Conservation (phyloP, 1,284 basidiomycete genomes). For the Leccinum angustisporum region DNA sequence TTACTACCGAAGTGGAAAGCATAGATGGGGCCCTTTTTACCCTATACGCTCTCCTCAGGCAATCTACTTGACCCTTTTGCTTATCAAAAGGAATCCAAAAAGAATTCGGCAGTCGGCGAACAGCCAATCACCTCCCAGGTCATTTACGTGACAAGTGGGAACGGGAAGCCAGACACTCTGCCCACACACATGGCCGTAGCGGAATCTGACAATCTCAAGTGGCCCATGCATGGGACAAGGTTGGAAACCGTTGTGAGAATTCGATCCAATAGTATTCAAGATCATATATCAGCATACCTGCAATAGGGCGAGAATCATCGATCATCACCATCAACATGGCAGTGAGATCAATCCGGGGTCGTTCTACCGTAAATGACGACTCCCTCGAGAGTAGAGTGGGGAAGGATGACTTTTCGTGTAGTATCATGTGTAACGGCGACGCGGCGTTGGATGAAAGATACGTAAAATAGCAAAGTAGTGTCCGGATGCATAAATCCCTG, state of each 20-base stretch:
- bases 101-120: no score
- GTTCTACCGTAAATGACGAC: neutral
- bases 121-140: no score
- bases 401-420: neutral
- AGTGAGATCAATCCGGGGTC: neutral
- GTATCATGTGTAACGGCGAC: conserved; percentile 25
- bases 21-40: no score
- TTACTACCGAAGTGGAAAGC: no score
- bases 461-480: conserved; percentile 12
- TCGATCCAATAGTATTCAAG: neutral
- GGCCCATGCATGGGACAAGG: conserved; percentile 57
- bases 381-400: neutral
- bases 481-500: conserved; percentile 16
- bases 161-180: no score
- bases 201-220: conserved; percentile 58
- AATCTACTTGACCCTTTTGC: no score
- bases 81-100: no score
- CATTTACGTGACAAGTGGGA: no score
- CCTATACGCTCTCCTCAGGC: no score
- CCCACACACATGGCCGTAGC: conserved; percentile 1
- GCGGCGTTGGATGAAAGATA: conserved; percentile 18
- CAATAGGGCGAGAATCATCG: neutral
- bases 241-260: conserved; percentile 47
- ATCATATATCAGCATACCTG: neutral
- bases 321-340: neutral